Evolutionary conservation across 345 rosid genomes (phyloP).

Genomic region (Salix udensis): DNA sequence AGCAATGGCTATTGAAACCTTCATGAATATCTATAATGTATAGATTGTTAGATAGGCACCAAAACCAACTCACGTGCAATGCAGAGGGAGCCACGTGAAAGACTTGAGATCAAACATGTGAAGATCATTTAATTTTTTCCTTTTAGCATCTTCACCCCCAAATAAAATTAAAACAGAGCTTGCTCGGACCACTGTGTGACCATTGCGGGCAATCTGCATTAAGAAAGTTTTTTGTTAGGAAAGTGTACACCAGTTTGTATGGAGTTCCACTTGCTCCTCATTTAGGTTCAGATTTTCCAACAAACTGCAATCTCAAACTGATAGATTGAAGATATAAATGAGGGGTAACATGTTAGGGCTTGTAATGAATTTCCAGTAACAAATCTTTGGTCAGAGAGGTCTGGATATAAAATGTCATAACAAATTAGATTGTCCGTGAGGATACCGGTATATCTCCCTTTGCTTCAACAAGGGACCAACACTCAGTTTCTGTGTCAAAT

Average conservation of each 20-base stretch:
- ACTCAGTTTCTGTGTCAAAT: constrained; percentile 79
- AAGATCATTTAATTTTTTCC: constrained; percentile 85
- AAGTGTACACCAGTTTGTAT: neutral
- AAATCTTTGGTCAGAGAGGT: neutral
- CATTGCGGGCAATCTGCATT: constrained; percentile 78
- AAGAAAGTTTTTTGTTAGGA: constrained; percentile 6
- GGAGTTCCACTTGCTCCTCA: neutral
- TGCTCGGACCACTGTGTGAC: constrained; percentile 88
- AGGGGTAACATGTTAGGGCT: neutral
- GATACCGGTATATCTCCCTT: constrained; percentile 91
- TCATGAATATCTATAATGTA: neutral
- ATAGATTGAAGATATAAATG: neutral
- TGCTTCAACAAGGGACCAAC: constrained; percentile 92
- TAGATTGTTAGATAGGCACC: neutral
- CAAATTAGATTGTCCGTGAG: neutral
- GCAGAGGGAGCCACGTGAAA: constrained; percentile 90
- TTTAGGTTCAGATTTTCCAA: neutral
- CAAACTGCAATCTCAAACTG: neutral
- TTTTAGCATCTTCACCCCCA: constrained; percentile 91
- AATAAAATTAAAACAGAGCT: constrained; percentile 72
- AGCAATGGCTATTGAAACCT: constrained; percentile 1
- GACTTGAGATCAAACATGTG: constrained; percentile 97
- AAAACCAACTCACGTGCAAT: constrained; percentile 74
- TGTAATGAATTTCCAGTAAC: neutral
- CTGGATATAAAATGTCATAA: neutral